Conservation (phyloP, 805 yeast species). For the Metschnikowia shivogae region DNA sequence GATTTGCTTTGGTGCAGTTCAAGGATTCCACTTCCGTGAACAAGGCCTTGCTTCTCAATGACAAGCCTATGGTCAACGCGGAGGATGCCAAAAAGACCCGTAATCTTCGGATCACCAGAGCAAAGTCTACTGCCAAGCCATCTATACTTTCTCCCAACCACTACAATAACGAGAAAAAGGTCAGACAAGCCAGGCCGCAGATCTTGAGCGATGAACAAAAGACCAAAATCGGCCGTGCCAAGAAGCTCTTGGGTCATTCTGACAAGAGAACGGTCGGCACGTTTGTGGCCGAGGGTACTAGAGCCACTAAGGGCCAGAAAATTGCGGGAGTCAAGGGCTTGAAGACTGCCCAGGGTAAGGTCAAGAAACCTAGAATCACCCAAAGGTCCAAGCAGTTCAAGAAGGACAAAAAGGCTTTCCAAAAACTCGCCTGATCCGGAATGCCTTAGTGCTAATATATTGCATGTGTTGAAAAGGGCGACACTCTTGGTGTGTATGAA, state of each 20-base stretch:
- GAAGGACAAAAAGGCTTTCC: conserved; percentile 30
- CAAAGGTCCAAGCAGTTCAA: conserved; percentile 52
- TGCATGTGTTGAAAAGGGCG: too few relatives aligned
- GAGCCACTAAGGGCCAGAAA: conserved; percentile 67
- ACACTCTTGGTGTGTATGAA: too few relatives aligned
- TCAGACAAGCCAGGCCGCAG: conserved; percentile 19
- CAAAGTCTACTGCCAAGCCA: conserved; percentile 39
- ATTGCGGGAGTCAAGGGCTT: conserved; percentile 60
- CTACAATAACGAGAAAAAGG: conserved; percentile 30
- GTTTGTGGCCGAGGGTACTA: conserved; percentile 63
- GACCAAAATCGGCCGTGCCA: conserved; percentile 78
- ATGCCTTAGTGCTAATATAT: too few relatives aligned
- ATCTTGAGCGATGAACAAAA: conserved; percentile 61
- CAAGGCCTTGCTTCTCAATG: conserved; percentile 76
- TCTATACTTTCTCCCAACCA: conserved; percentile 43
- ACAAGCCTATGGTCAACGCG: conserved; percentile 44
- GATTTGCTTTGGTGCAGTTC: conserved; percentile 95
- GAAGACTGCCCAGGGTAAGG: conserved; percentile 36
- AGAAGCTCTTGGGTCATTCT: conserved; percentile 68
- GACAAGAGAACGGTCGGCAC: conserved; percentile 69
- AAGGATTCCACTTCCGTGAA: conserved; percentile 66
- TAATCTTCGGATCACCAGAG: conserved; percentile 71
- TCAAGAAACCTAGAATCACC: conserved; percentile 56
- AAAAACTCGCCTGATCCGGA: conserved; percentile 10
- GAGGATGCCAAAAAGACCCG: conserved; percentile 40